Conservation (phyloP, 768 basidiomycete genomes). For the Solioccasus polychromus region DNA sequence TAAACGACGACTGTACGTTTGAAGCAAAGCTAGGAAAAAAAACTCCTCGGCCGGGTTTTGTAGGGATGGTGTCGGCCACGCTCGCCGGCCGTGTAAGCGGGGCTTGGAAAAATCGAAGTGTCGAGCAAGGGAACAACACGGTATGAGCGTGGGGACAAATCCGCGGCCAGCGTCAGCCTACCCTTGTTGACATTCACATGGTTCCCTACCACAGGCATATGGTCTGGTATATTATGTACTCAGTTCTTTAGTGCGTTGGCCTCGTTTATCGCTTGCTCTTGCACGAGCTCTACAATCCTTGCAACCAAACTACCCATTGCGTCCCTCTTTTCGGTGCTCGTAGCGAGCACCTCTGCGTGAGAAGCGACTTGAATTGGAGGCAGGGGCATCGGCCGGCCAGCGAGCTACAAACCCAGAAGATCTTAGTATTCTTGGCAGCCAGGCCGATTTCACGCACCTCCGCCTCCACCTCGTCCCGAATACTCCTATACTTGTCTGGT, state of each 20-base stretch:
- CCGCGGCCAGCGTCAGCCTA: too few species aligned
- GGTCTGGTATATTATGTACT: slow-evolving; percentile 5
- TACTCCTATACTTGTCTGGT: slow-evolving; percentile 60
- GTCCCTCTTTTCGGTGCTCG: slow-evolving; percentile 66
- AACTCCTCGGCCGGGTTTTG: slow-evolving; percentile 13
- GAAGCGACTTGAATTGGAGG: slow-evolving; percentile 52
- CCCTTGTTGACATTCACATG: neutral
- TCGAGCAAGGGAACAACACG: slow-evolving; percentile 15
- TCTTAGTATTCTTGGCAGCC: slow-evolving; percentile 6
- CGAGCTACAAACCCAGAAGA: too few species aligned
- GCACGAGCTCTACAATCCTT: slow-evolving; percentile 49
- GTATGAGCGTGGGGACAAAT: slow-evolving; percentile 25
- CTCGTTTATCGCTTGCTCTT: slow-evolving; percentile 14
- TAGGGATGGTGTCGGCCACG: slow-evolving; percentile 12
- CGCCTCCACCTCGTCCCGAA: slow-evolving; percentile 71
- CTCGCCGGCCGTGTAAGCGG: slow-evolving; percentile 25
- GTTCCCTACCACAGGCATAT: neutral
- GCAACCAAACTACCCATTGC: slow-evolving; percentile 71
- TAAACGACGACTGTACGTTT: slow-evolving; percentile 9
- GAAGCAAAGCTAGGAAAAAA: neutral
- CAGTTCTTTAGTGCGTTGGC: slow-evolving; percentile 3
- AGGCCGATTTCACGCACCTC: slow-evolving; percentile 48
- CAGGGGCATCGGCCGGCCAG: slow-evolving; percentile 48
- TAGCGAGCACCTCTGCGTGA: slow-evolving; percentile 74
- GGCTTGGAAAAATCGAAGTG: slow-evolving; percentile 1